phyloP scores from a whole-genome alignment of 345 rosid species.

The Dipteronia sinensis region DNA sequence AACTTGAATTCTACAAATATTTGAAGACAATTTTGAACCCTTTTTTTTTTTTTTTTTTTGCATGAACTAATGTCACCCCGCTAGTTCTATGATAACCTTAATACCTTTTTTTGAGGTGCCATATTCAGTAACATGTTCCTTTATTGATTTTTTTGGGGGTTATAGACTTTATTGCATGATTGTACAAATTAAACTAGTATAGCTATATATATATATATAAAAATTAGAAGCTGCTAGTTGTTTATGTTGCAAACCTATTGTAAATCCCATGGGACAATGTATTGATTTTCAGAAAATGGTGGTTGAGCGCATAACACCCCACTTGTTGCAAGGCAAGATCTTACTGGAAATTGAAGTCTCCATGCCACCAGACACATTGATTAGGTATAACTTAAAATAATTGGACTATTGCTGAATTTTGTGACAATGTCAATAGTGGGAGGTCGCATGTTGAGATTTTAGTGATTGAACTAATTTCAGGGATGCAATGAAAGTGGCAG shows the following conservation, averaged over 20 bases:
- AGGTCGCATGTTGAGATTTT: background rate
- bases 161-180: too few species aligned
- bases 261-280: background rate
- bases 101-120: background rate
- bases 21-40: background rate
- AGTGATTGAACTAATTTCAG: background rate
- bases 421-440: background rate
- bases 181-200: too few species aligned
- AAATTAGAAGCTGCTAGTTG: too few species aligned
- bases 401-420: too few species aligned
- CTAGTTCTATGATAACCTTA: background rate
- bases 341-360: constrained; percentile 57
- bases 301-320: constrained; percentile 64
- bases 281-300: constrained; percentile 52
- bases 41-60: background rate
- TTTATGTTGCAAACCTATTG: too few species aligned
- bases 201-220: too few species aligned
- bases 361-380: constrained; percentile 37
- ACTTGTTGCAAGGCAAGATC: constrained; percentile 63
- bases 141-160: too few species aligned
- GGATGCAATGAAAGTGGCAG: constrained; percentile 38
- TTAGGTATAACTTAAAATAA: constrained; percentile 25
- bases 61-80: background rate
- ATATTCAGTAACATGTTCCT: background rate
- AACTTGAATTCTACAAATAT: background rate